phyloP scores from a whole-genome alignment of 225 moss, liverwort and hornwort genomes.

The Antitrichia curtipendula region DNA sequence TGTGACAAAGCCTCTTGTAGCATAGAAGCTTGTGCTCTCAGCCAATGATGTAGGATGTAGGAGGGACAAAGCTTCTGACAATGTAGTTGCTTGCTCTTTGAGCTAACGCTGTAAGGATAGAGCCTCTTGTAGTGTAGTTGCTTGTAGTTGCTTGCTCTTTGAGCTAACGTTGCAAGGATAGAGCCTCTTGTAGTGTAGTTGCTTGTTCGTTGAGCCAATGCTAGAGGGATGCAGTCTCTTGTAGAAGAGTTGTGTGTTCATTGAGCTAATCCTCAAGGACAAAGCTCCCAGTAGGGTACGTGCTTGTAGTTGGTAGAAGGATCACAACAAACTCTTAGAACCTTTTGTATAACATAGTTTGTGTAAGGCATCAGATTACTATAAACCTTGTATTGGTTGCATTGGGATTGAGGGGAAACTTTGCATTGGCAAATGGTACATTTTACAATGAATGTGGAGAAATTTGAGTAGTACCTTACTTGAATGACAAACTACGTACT shows the following conservation, averaged over 20 bases:
- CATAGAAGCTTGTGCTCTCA: neutral
- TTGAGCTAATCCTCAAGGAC: neutral
- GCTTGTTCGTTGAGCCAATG: neutral
- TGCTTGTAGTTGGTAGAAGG: neutral
- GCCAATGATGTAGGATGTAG: neutral
- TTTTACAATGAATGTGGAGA: neutral
- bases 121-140: neutral
- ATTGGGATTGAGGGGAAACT: neutral
- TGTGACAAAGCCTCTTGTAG: neutral
- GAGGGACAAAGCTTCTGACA: too few species aligned
- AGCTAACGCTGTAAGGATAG: too few species aligned
- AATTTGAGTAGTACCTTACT: neutral
- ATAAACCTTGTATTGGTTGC: neutral
- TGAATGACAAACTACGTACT: neutral
- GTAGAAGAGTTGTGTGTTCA: neutral
- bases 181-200: neutral
- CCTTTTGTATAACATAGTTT: neutral
- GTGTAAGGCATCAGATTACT: neutral
- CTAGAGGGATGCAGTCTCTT: neutral
- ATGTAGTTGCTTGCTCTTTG: too few species aligned
- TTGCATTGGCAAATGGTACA: neutral
- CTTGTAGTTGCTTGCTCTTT: neutral
- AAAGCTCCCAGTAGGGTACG: too few species aligned
- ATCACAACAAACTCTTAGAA: neutral
- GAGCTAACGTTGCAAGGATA: neutral